Evolutionary conservation across 352 stramenopile genomes (phyloP), one percentile per base, ranked within the genome.

Genomic region (Phytophthora boehmeriae): DNA sequence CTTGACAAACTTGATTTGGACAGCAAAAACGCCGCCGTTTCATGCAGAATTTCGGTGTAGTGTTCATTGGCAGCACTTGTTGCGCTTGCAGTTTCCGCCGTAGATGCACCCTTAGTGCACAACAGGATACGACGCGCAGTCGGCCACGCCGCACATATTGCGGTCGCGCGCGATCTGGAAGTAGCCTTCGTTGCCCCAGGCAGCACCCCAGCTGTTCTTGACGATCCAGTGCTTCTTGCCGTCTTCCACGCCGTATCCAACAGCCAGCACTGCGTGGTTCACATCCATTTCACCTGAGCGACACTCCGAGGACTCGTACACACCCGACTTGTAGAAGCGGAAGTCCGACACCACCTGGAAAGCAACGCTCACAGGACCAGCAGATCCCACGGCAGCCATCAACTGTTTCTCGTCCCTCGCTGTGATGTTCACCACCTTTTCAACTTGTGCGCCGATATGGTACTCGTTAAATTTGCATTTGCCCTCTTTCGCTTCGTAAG

Each of bases 141-240:
- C 75, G 14, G 88, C 82, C 20, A 98, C 54, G 54, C 93, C 93
- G 66, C 93, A 98, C 80, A 90, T 89, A 73, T 96, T 92, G 36
- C 75, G 61, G 68, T 86, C 93, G 64, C 97, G 96, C 17, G 87
- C 82, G 41, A 99, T 96, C 59, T 93, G 83, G 57, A 99, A 98
- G 85, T 97, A 99, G 51, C 97, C 97, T 38, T 95, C 68, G 71
- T 97, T 93, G 74, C 97, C 97, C 96, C 96, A 99, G 34, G 65
- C 54, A 5, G 61, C 46, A 25, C 83, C 86, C 96, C 96, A 99
- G 43, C 83, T 98, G 81, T 99, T 99, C 78, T 98, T 99, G 38
- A 99, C 87, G 63, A 98, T 98, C 94, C 95, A 99, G 80, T 97
- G 97, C 35, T 89, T 79, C 42, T 81, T 88, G 59, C 86, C 88